Conservation (phyloP, 768 basidiomycete genomes). For the Boletus edulis region DNA sequence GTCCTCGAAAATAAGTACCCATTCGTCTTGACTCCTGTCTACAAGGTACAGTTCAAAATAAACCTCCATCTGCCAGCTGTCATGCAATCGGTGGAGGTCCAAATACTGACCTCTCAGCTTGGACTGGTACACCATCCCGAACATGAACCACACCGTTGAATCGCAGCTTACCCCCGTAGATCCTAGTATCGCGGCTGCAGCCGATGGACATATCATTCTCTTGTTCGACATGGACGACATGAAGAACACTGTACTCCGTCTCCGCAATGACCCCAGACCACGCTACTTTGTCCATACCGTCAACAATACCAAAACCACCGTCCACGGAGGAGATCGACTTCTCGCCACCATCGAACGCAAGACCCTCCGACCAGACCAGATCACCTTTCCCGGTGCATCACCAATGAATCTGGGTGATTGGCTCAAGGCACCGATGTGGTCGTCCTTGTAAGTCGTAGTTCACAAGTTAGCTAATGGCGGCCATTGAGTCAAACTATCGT, state of each 20-base stretch:
- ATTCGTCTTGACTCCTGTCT: not conserved
- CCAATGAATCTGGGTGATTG: not conserved
- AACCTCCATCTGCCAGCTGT: no score
- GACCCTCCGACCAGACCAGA: not conserved
- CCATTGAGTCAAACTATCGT: no score
- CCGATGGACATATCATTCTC: not conserved
- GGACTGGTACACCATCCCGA: not conserved
- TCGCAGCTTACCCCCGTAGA: not conserved
- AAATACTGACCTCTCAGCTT: no score
- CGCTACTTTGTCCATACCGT: not conserved
- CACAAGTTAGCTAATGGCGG: not conserved
- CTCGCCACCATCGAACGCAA: not conserved
- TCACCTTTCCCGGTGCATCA: not conserved
- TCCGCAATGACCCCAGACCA: not conserved
- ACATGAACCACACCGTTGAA: not conserved
- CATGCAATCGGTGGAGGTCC: no score
- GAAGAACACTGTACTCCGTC: not conserved
- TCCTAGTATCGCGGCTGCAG: not conserved
- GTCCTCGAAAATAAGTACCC: not conserved
- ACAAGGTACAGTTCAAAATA: not conserved
- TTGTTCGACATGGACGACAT: conserved; percentile 2
- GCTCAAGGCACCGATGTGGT: not conserved
- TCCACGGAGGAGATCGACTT: not conserved
- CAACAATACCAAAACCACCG: not conserved
- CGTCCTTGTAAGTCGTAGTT: not conserved